Percentiles rank a stretch among this genome's conserved stretches.
phyloP scores from a whole-genome alignment of 1,139 yeast genomes.

The Sugiyamaella xylanicola region DNA sequence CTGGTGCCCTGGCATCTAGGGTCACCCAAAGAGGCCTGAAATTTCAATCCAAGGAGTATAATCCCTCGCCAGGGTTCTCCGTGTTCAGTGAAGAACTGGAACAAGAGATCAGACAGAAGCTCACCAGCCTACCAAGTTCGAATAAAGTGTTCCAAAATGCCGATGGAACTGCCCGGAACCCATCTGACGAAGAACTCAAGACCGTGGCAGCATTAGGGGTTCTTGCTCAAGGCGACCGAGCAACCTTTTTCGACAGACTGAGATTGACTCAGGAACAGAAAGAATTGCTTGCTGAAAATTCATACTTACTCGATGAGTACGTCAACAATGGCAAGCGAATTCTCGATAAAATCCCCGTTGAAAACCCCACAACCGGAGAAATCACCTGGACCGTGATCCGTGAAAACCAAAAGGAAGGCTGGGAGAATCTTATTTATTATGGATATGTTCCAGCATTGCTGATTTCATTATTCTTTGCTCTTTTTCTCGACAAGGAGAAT shows the following conservation, averaged over 20 bases:
- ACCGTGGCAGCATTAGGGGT: conserved; percentile 72
- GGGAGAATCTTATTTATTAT: conserved; percentile 75
- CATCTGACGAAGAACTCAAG: conserved; percentile 71
- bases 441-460: conserved; percentile 69
- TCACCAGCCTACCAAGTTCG: conserved; percentile 39
- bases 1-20: conserved; percentile 11
- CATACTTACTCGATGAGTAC: conserved; percentile 62
- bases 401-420: conserved; percentile 78
- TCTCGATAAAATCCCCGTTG: conserved; percentile 82
- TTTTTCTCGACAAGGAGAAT: conserved; percentile 51
- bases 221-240: conserved; percentile 57
- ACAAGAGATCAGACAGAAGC: conserved; percentile 37
- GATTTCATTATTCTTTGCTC: conserved; percentile 49
- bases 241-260: conserved; percentile 61
- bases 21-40: conserved; percentile 24
- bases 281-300: conserved; percentile 62
- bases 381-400: conserved; percentile 79
- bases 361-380: conserved; percentile 76
- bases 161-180: conserved; percentile 76
- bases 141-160: conserved; percentile 62
- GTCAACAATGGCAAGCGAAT: conserved; percentile 62
- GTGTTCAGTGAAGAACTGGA: conserved; percentile 37
- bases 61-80: conserved; percentile 32
- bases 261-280: conserved; percentile 61
- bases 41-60: conserved; percentile 29